Conservation (phyloP, 2,329 filamentous ascomycete species). For the Apiospora phragmitis region DNA sequence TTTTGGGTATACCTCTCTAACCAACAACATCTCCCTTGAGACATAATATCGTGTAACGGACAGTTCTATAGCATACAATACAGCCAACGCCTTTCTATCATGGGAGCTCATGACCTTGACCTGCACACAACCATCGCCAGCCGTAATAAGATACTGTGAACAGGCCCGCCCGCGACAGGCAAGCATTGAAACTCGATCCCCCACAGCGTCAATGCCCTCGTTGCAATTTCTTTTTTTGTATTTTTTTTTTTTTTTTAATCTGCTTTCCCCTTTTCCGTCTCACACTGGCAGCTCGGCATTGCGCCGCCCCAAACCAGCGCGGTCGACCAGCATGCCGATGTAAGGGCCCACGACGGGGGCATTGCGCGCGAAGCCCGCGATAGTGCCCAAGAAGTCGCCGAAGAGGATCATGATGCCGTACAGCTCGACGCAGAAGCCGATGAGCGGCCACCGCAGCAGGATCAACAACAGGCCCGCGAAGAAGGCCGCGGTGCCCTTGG, state of each 20-base stretch:
- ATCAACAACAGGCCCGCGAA: conserved; percentile 81
- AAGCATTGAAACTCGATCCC: neutral
- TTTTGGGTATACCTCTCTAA: neutral
- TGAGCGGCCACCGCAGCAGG: conserved; percentile 83
- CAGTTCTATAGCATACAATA: conserved; percentile 17
- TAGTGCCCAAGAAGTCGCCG: conserved; percentile 93
- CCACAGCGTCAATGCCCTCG: neutral
- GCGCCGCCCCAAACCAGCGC: conserved; percentile 64
- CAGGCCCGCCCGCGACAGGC: neutral
- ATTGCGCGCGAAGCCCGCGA: conserved; percentile 82
- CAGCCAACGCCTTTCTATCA: conserved; percentile 15
- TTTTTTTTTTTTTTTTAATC: conserved; percentile 4
- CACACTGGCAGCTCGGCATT: conserved; percentile 79
- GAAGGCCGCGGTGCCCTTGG: conserved; percentile 89
- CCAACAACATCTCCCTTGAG: neutral
- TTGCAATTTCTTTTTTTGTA: neutral
- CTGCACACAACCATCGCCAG: neutral
- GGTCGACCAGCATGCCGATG: conserved; percentile 73
- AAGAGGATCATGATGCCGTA: conserved; percentile 94
- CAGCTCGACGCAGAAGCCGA: conserved; percentile 86
- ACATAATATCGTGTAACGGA: neutral
- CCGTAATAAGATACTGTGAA: neutral
- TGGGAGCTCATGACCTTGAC: neutral
- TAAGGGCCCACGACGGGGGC: conserved; percentile 86
- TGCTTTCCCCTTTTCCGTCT: conserved; percentile 25